phyloP scores from a whole-genome alignment of 176 grass and related monocot genomes.

The Poa pratensis region DNA sequence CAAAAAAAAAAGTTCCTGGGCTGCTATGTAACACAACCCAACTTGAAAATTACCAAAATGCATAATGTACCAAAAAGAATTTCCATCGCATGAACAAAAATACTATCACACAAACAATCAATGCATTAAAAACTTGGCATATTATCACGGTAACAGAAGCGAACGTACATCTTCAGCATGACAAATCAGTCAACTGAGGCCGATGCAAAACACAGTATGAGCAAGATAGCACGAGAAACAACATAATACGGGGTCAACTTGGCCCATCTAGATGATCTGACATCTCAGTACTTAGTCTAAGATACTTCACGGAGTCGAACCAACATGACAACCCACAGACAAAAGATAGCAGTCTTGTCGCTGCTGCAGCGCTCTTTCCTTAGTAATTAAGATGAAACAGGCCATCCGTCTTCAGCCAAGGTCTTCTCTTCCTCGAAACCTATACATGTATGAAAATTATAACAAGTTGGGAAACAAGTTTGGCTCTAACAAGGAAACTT shows the following conservation, averaged over 20 bases:
- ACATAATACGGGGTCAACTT: not conserved
- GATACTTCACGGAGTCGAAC: not conserved
- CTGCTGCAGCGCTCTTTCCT: too few relatives aligned
- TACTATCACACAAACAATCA: not conserved
- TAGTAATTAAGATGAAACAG: constrained; percentile 20
- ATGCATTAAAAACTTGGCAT: not conserved
- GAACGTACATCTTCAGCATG: not conserved
- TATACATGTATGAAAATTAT: not conserved
- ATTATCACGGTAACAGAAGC: not conserved
- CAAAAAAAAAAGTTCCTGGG: too few relatives aligned
- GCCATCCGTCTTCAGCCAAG: not conserved
- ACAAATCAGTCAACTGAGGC: not conserved
- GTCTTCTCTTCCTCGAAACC: not conserved
- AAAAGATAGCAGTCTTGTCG: not conserved
- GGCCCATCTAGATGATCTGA: not conserved
- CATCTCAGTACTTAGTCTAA: not conserved
- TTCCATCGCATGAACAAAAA: not conserved
- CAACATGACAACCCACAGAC: not conserved
- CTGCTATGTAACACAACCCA: not conserved
- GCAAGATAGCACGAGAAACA: not conserved
- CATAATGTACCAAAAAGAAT: not conserved
- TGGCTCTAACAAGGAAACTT: not conserved
- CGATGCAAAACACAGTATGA: not conserved
- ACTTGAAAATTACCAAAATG: not conserved
- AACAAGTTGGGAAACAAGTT: constrained; percentile 4